These are phyloP conservation scores for Asparagopsis taxiformis DNA, from an alignment of 31 red algal genomes.

Conservation along the genomic window DNA sequence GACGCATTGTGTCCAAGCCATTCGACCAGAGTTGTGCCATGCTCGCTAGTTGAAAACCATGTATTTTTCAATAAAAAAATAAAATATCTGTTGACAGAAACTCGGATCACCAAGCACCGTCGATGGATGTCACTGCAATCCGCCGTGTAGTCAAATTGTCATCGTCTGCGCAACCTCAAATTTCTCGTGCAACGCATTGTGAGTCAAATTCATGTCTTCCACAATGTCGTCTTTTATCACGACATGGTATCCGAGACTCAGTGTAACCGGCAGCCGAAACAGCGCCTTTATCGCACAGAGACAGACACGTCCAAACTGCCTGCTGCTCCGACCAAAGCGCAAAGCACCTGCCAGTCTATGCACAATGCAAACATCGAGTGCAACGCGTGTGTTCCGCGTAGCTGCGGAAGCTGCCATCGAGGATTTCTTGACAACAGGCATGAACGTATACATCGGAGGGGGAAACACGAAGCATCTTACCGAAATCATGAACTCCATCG, in stretches of 20 bases:
- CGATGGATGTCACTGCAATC: too few relatives aligned
- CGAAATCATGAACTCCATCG: constrained; percentile 32
- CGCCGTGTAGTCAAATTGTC: too few relatives aligned
- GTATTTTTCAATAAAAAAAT: too few relatives aligned
- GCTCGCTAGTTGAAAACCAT: too few relatives aligned
- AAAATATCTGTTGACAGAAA: too few relatives aligned
- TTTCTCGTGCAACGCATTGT: too few relatives aligned
- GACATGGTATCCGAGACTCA: background rate
- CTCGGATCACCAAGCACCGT: too few relatives aligned
- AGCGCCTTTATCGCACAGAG: background rate
- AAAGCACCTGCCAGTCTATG: background rate
- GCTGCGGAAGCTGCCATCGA: constrained; percentile 39
- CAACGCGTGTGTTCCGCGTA: background rate
- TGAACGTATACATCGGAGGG: constrained; percentile 66
- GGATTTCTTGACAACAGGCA: constrained; percentile 43
- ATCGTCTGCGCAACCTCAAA: too few relatives aligned
- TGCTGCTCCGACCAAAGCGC: background rate
- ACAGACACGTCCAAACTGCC: background rate
- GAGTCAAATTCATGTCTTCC: too few relatives aligned
- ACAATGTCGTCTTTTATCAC: background rate
- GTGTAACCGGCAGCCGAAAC: background rate
- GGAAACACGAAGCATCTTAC: constrained; percentile 11
- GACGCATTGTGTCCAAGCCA: too few relatives aligned
- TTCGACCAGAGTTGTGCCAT: too few relatives aligned
- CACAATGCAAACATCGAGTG: background rate